Evolutionary conservation across 306 rosid species (phyloP).

Genomic region (Castanopsis chinensis): DNA sequence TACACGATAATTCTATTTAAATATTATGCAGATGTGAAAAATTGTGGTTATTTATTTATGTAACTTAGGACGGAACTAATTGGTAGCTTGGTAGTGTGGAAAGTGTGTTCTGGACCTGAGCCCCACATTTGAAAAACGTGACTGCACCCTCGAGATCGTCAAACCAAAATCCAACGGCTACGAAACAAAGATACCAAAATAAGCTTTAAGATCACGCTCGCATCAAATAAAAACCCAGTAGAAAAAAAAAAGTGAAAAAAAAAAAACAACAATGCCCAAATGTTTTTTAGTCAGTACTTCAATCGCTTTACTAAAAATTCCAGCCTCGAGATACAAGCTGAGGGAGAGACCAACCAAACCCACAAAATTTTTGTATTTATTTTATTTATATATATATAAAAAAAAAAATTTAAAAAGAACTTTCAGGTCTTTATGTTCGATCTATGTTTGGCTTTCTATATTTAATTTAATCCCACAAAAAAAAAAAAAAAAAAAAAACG

Average conservation of each 20-base stretch:
- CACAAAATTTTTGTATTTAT: conserved; percentile 23
- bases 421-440: neutral
- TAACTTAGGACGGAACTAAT: no score
- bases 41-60: no score
- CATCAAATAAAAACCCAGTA: neutral
- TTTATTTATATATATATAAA: no score
- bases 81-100: no score
- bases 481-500: no score
- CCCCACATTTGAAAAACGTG: neutral
- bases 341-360: conserved; percentile 14
- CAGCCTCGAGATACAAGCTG: conserved; percentile 7
- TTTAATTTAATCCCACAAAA: neutral
- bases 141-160: neutral
- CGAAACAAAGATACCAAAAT: no score
- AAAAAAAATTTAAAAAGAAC: neutral
- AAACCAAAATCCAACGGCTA: neutral
- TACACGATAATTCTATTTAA: no score
- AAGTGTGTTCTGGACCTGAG: no score
- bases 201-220: neutral
- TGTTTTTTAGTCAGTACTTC: conserved; percentile 21
- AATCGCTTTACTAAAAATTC: conserved; percentile 48
- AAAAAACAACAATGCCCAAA: no score
- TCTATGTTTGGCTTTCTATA: neutral
- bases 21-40: no score
- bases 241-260: neutral